A percentile compares a stretch with the other conserved stretches of the same genome.
These are phyloP conservation scores for Nakazawaea anatomiae DNA, from an alignment of 805 yeast species.

Conservation along the genomic window DNA sequence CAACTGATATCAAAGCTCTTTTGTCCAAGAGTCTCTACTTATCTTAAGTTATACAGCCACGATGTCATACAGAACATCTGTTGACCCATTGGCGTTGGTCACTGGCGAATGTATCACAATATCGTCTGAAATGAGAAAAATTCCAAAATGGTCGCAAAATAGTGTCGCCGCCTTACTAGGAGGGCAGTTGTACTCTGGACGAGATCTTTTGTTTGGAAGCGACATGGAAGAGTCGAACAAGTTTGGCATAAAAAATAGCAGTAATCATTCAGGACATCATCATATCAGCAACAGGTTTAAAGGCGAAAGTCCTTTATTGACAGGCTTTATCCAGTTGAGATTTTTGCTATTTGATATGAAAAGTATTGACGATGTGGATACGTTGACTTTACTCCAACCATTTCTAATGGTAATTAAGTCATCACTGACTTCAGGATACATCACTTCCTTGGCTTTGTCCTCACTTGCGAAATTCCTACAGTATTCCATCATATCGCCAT, in stretches of 20 bases:
- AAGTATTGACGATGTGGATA: constrained; percentile 52
- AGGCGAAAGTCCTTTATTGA: constrained; percentile 48
- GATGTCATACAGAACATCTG: constrained; percentile 12
- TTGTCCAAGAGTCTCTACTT: background rate
- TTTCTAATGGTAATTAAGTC: constrained; percentile 79
- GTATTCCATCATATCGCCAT: constrained; percentile 55
- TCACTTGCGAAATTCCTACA: constrained; percentile 70
- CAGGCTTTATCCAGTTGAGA: constrained; percentile 76
- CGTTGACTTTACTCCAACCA: constrained; percentile 76
- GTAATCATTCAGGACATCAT: background rate
- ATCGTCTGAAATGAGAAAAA: constrained; percentile 84
- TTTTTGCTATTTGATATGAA: constrained; percentile 56
- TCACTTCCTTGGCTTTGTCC: constrained; percentile 75
- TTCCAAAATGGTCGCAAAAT: constrained; percentile 67
- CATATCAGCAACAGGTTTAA: constrained; percentile 21
- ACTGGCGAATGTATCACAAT: constrained; percentile 84
- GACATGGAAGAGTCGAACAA: constrained; percentile 26
- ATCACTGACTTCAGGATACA: constrained; percentile 77
- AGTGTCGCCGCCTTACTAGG: constrained; percentile 82
- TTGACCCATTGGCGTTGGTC: constrained; percentile 77
- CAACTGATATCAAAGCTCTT: background rate
- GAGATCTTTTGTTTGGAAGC: constrained; percentile 19
- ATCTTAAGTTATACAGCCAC: background rate
- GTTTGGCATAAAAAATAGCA: constrained; percentile 16
- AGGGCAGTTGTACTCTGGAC: constrained; percentile 31